Percentiles rank a stretch among this genome's conserved stretches.
Evolutionary conservation across 345 rosid species (phyloP).

Genomic region (Euphorbia lathyris): DNA sequence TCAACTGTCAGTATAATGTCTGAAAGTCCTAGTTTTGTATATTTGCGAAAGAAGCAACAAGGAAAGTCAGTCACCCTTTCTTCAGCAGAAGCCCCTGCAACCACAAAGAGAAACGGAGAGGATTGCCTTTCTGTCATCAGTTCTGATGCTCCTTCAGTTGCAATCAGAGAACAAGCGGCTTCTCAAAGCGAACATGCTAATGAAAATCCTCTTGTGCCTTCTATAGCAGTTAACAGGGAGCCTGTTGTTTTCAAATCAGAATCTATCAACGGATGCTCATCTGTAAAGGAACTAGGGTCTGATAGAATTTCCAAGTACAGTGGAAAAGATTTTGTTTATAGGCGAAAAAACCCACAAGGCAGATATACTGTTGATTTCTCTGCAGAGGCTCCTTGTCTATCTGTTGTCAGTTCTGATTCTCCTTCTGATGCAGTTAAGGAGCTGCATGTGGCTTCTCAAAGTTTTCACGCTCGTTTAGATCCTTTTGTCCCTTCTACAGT

Average conservation of each 20-base stretch:
- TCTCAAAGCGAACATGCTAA: constrained; percentile 22
- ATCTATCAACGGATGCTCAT: constrained; percentile 24
- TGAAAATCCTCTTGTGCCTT: constrained; percentile 22
- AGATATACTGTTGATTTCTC: constrained; percentile 28
- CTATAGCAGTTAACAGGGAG: constrained; percentile 19
- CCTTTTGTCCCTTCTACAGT: constrained; percentile 15
- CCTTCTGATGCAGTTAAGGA: constrained; percentile 37
- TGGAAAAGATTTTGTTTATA: constrained; percentile 45
- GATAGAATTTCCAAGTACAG: constrained; percentile 30
- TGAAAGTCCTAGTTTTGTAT: constrained; percentile 44
- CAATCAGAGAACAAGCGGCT: constrained; percentile 27
- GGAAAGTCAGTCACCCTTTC: constrained; percentile 23
- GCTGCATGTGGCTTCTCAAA: constrained; percentile 26
- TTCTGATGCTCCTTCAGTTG: constrained; percentile 38
- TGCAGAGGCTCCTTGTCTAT: constrained; percentile 32
- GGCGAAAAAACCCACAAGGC: constrained; percentile 44
- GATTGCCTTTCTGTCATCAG: constrained; percentile 39
- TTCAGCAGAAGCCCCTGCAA: constrained; percentile 36
- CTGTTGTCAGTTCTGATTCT: constrained; percentile 42
- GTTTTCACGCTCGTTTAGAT: constrained; percentile 19
- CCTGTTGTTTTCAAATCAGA: constrained; percentile 20
- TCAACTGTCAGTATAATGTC: constrained; percentile 43
- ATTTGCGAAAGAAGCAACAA: constrained; percentile 43
- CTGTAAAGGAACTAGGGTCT: constrained; percentile 24
- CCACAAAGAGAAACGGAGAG: constrained; percentile 28